Base-by-base conservation (phyloP, 768 basidiomycete species). In the Thelephora ganbajun region DNA sequence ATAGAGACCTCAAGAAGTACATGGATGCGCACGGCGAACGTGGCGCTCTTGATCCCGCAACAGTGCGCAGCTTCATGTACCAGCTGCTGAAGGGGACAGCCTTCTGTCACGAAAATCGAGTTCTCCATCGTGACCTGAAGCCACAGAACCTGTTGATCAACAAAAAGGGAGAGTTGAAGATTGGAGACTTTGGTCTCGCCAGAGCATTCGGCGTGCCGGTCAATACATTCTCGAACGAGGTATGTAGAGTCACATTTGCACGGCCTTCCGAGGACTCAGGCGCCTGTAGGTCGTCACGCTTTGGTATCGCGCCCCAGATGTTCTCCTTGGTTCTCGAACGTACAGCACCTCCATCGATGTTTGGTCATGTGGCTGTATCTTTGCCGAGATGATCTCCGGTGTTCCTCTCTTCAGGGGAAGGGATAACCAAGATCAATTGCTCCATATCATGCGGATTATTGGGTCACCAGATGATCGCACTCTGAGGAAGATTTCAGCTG, bases 381-480 rank as follows among this genome's bases (percentile, higher is more conserved):
- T 99, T 61, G 94, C 96, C 16, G 96, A 99, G 66, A 98, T 99
- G 94, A 98, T 99, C 50, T 83, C 88, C 16, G 96, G 96, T 1
- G 84, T 92, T 5, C 96, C 96, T 22, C 74, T 99, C 23, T 99
- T 99, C 73, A 75, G 94, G 53, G 96, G 96, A 18, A 72, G 94
- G 52, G 96, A 98, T 62, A 97, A 97, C 58, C 85, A 92, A 54
- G 96, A 99, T 63, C 96, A 99, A 61, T 70, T 99, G n/a, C 72
- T 91, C 41, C 91, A 94, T 57, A 99, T 99, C 60, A 93, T 98
- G 82, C 77, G 92, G 57, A 88, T 98, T 44, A 79, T 98, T 50
- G 96, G 96, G 12, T 98, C 94, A 0, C 96, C 96, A 2, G 81
- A 85, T 49, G 90, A 97, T 44, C 74, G 80, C 14, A 83, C 85